Percentiles rank a stretch among this genome's conserved stretches.
These are phyloP conservation scores for Lentinula guzmanii DNA, from an alignment of 768 basidiomycete genomes.

Conservation along the genomic window DNA sequence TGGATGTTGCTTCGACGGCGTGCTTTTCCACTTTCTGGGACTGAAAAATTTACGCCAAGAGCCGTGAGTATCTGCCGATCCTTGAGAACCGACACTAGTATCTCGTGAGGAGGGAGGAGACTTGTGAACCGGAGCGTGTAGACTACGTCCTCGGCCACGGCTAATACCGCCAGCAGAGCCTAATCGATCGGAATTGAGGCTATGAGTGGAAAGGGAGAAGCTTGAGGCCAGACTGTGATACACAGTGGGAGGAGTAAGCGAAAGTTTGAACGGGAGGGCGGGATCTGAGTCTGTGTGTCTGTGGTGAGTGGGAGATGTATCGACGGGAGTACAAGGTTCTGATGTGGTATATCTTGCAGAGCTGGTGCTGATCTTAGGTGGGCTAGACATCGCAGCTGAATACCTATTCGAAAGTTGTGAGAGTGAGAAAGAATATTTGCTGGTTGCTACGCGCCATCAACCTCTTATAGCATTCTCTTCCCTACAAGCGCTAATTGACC, in stretches of 20 bases:
- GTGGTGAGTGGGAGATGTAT: not conserved
- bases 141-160: not conserved
- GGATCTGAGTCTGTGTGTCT: not conserved
- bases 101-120: not conserved
- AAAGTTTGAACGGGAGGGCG: not conserved
- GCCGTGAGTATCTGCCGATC: not conserved
- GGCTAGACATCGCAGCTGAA: not conserved
- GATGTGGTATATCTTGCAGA: not conserved
- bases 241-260: not conserved
- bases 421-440: not conserved
- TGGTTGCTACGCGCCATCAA: not conserved
- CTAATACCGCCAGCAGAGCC: not conserved
- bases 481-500: not conserved
- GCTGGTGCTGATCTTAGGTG: not conserved
- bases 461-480: not conserved
- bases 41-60: conserved; percentile 3
- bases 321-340: not conserved
- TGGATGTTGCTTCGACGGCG: not conserved
- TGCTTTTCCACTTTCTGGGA: not conserved
- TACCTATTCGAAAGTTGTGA: not conserved
- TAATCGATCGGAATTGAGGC: not conserved
- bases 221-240: not conserved
- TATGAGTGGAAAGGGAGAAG: not conserved
- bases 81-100: not conserved
- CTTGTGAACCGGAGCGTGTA: not conserved